A percentile compares a stretch with the other conserved stretches of the same genome.
These are phyloP conservation scores for Rutstroemia sp. DNA, from an alignment of 2,329 filamentous ascomycete genomes.

Conservation along the genomic window DNA sequence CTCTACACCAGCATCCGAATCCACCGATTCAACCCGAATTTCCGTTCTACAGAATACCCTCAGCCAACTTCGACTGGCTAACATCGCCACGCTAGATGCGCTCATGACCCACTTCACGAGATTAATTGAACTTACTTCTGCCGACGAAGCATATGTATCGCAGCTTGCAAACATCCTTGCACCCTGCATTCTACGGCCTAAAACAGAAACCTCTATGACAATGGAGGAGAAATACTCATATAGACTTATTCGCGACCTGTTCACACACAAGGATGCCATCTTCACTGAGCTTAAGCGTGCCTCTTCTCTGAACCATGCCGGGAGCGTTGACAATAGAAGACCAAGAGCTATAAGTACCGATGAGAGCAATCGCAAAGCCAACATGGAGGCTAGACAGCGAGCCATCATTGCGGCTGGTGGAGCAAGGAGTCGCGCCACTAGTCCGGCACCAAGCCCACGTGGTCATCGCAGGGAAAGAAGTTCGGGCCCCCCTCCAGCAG, in stretches of 20 bases:
- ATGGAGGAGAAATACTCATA: conserved; percentile 94
- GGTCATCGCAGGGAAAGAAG: conserved; percentile 76
- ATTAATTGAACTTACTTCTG: conserved; percentile 91
- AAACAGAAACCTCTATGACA: conserved; percentile 79
- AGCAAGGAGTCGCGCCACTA: conserved; percentile 65
- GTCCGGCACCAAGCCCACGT: conserved; percentile 56
- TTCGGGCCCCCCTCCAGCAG: conserved; percentile 57
- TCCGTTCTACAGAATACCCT: conserved; percentile 93
- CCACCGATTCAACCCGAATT: conserved; percentile 70
- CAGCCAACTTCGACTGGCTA: conserved; percentile 87
- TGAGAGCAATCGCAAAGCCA: conserved; percentile 86
- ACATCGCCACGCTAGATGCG: conserved; percentile 97
- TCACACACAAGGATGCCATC: conserved; percentile 88
- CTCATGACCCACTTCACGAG: conserved; percentile 98
- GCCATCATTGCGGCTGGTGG: conserved; percentile 56
- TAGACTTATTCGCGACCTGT: conserved; percentile 83
- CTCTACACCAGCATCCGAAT: conserved; percentile 69
- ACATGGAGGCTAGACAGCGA: conserved; percentile 88
- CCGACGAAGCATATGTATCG: conserved; percentile 77
- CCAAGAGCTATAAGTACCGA: conserved; percentile 88
- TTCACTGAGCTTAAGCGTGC: conserved; percentile 94
- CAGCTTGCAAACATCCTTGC: conserved; percentile 68
- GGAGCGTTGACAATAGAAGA: conserved; percentile 51
- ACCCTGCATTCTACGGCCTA: conserved; percentile 81
- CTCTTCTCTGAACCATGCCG: conserved; percentile 61